phyloP scores from a whole-genome alignment of 2,329 filamentous ascomycete species.

The Talaromyces atroroseus region DNA sequence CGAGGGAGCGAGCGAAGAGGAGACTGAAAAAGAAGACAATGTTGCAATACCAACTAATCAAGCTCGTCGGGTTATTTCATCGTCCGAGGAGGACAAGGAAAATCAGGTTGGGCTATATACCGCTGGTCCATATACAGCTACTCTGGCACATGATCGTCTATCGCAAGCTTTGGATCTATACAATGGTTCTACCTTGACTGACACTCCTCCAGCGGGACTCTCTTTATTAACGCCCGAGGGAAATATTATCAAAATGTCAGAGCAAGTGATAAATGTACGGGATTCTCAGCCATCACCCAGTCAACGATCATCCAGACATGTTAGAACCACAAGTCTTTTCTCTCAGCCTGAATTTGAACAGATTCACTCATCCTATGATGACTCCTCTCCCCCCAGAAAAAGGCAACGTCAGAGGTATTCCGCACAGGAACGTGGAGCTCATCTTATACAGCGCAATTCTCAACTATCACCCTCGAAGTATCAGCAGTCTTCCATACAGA shows the following conservation, averaged over 20 bases:
- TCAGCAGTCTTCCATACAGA: slow-evolving; percentile 5
- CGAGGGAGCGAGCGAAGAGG: slow-evolving; percentile 35
- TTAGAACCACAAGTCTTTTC: slow-evolving; percentile 7
- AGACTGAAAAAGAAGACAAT: slow-evolving; percentile 45
- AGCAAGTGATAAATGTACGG: slow-evolving; percentile 31
- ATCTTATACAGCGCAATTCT: slow-evolving; percentile 2
- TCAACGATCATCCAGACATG: not conserved
- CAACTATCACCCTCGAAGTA: slow-evolving; percentile 17
- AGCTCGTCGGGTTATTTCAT: slow-evolving; percentile 25
- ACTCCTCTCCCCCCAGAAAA: slow-evolving; percentile 7
- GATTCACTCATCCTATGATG: slow-evolving; percentile 9
- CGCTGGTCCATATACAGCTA: slow-evolving; percentile 25
- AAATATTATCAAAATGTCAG: slow-evolving; percentile 18
- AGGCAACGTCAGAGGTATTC: slow-evolving; percentile 1
- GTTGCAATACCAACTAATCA: slow-evolving; percentile 21
- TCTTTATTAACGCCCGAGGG: slow-evolving; percentile 1
- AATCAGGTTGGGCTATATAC: slow-evolving; percentile 32
- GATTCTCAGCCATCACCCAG: slow-evolving; percentile 33
- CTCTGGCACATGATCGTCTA: slow-evolving; percentile 33
- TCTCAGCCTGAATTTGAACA: slow-evolving; percentile 7
- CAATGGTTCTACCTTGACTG: slow-evolving; percentile 16
- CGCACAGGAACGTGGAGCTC: slow-evolving; percentile 5
- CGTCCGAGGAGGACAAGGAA: slow-evolving; percentile 44
- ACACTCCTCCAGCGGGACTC: slow-evolving; percentile 6
- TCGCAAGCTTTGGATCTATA: slow-evolving; percentile 33